Conservation (phyloP, 2,329 filamentous ascomycete genomes). For the Cordyceps tenuipes region DNA sequence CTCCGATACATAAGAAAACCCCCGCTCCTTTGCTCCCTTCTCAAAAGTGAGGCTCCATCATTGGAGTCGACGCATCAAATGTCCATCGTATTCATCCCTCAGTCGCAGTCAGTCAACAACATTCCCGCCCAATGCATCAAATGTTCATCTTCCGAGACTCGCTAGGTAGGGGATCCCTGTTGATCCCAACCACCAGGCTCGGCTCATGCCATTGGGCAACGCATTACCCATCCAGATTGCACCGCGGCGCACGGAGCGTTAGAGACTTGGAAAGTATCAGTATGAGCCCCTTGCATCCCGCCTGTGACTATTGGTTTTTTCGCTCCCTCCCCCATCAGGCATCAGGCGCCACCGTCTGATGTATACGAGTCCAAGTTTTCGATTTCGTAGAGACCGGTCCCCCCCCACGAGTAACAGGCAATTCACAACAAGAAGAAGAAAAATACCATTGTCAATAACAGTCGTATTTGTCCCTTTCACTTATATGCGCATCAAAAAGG, state of each 20-base stretch:
- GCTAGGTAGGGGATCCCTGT: background rate
- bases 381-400: background rate
- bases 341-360: conserved; percentile 8
- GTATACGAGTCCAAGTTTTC: background rate
- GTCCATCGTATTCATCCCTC: no score
- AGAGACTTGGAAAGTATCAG: background rate
- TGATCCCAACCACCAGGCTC: background rate
- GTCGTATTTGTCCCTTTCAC: no score
- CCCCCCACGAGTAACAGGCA: background rate
- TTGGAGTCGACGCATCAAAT: no score
- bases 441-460: background rate
- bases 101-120: no score
- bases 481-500: no score
- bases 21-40: background rate
- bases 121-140: no score
- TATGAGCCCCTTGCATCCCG: background rate
- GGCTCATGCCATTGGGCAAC: background rate
- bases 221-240: background rate
- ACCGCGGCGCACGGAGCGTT: background rate
- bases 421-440: background rate
- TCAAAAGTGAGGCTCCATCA: background rate
- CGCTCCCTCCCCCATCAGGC: background rate
- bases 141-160: no score
- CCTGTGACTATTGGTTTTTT: background rate
- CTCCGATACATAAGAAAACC: background rate